Conservation (phyloP, 2,329 filamentous ascomycete genomes). For the Botrytis byssoidea region DNA sequence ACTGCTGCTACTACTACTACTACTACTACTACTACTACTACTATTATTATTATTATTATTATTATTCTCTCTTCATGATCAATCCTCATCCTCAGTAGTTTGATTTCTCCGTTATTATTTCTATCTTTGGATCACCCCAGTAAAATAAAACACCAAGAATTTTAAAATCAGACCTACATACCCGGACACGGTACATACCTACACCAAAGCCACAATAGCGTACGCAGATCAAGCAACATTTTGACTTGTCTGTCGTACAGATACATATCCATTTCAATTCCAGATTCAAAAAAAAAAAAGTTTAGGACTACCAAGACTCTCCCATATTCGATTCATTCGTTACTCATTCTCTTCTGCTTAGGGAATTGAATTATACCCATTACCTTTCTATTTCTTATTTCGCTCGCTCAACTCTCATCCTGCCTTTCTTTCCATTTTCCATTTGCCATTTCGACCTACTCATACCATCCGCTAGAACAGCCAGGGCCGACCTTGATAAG, state of each 20-base stretch:
- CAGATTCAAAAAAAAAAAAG: neutral
- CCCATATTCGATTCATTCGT: neutral
- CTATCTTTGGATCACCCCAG: slow-evolving; percentile 16
- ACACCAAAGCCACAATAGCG: slow-evolving; percentile 17
- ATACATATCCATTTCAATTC: slow-evolving; percentile 11
- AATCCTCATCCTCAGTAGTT: neutral
- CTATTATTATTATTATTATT: fast-evolving
- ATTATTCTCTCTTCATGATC: neutral
- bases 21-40: too few species aligned
- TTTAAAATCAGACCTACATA: neutral
- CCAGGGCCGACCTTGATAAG: slow-evolving; percentile 6
- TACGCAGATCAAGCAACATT: slow-evolving; percentile 10
- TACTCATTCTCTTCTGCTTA: neutral
- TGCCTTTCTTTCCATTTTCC: neutral
- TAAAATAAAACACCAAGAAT: neutral
- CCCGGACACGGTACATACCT: neutral
- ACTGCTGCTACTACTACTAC: fast-evolving
- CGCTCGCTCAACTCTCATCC: neutral
- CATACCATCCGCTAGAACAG: neutral
- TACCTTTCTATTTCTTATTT: neutral
- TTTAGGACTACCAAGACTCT: neutral
- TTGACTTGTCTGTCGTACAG: neutral
- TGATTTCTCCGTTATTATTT: neutral
- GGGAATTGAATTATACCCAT: neutral
- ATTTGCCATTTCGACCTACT: neutral